Evolutionary conservation across 1,139 yeast species (phyloP).

Genomic region (Saccharomycopsis hybrid): DNA sequence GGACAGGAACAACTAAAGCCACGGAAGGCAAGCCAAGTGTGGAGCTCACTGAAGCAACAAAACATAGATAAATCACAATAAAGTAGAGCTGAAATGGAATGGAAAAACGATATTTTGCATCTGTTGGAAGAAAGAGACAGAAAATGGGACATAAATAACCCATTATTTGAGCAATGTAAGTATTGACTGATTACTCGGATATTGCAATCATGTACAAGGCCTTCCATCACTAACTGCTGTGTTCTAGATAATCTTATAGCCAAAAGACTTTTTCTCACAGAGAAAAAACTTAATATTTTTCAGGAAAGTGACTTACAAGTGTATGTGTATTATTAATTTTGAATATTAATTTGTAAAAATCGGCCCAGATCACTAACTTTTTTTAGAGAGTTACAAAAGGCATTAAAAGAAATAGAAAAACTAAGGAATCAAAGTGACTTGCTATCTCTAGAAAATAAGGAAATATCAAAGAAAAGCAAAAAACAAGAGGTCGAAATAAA

Average conservation of each 20-base stretch:
- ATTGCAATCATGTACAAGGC: too few species aligned
- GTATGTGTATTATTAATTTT: conserved; percentile 10
- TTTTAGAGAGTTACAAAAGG: conserved; percentile 7
- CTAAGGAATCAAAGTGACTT: background rate
- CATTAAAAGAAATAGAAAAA: background rate
- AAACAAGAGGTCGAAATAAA: background rate
- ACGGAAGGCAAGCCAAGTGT: too few species aligned
- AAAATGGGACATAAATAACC: too few species aligned
- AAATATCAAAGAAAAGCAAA: background rate
- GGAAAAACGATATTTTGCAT: conserved; percentile 10
- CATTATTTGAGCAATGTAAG: too few species aligned
- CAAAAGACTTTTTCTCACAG: conserved; percentile 6
- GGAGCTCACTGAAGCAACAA: too few species aligned
- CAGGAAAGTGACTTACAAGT: conserved; percentile 14
- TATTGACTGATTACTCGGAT: too few species aligned
- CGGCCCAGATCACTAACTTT: too few species aligned
- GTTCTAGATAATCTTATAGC: conserved; percentile 6
- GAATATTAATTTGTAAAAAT: too few species aligned
- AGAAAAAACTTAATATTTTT: conserved; percentile 7
- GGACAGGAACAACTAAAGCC: too few species aligned
- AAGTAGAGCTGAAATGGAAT: conserved; percentile 3
- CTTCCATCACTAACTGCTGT: too few species aligned
- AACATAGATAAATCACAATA: too few species aligned
- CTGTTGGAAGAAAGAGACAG: conserved; percentile 11
- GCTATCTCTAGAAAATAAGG: background rate